Percentiles rank a stretch among this genome's conserved stretches.
Conservation (phyloP, 2,329 filamentous ascomycete genomes). For the Camptophora hylomeconis region DNA sequence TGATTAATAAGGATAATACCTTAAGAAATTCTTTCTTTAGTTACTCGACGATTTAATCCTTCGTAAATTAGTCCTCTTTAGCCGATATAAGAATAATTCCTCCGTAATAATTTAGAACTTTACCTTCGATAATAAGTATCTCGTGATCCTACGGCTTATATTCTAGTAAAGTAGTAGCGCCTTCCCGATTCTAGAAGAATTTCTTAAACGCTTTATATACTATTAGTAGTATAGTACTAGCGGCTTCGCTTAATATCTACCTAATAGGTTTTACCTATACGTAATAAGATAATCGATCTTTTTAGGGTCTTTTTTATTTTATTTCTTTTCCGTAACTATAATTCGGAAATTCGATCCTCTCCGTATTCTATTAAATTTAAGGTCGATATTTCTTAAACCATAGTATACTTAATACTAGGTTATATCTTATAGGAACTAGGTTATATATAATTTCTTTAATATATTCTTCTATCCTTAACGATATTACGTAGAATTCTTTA, state of each 20-base stretch:
- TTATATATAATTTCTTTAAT: not conserved
- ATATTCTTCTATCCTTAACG: not conserved
- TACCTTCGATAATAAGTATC: not conserved
- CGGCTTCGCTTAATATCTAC: no score
- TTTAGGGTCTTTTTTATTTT: not conserved
- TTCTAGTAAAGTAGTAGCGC: no score
- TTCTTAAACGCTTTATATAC: no score
- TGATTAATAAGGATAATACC: not conserved
- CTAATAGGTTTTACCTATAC: no score
- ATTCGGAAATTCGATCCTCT: not conserved
- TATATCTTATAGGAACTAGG: not conserved
- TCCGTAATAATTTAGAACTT: not conserved
- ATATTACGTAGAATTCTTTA: not conserved
- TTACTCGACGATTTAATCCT: not conserved
- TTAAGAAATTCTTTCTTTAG: conserved; percentile 1
- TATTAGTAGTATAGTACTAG: no score
- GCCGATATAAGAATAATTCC: not conserved
- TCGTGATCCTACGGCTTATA: not conserved
- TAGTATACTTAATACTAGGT: not conserved
- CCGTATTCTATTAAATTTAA: not conserved
- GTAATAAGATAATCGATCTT: not conserved
- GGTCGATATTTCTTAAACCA: not conserved
- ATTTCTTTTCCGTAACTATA: not conserved
- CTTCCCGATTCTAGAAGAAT: no score
- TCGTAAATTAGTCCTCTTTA: not conserved